Conservation (phyloP, 2,329 filamentous ascomycete species). For the Hymenotorrendiella dingleyae region DNA sequence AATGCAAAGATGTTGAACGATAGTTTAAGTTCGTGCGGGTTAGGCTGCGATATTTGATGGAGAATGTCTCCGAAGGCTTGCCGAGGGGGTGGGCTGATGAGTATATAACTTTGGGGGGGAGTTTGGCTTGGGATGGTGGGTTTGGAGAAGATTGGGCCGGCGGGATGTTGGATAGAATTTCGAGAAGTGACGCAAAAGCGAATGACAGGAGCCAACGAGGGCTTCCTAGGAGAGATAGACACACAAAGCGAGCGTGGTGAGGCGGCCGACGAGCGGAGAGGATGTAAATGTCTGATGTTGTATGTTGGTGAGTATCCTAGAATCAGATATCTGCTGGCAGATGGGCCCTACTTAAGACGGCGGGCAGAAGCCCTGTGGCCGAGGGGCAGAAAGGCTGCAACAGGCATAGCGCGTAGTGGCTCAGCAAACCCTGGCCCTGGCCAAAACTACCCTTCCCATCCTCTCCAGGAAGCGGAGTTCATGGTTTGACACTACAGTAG, state of each 20-base stretch:
- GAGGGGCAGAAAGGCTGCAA: conserved; percentile 22
- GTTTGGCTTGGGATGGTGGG: not conserved
- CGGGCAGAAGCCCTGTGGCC: conserved; percentile 10
- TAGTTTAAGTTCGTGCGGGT: conserved; percentile 9
- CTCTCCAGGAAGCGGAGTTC: conserved; percentile 3
- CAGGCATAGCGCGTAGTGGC: conserved; percentile 11
- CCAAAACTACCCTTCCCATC: too few relatives aligned
- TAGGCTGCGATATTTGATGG: conserved; percentile 17
- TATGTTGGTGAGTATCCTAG: conserved; percentile 12
- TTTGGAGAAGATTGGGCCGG: not conserved
- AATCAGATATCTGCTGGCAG: conserved; percentile 22
- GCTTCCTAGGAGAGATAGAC: conserved; percentile 50
- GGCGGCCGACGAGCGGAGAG: conserved; percentile 8
- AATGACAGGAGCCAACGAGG: conserved; percentile 71
- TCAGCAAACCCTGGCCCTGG: not conserved
- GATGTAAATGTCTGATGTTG: conserved; percentile 10
- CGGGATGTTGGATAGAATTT: too few relatives aligned
- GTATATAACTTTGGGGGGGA: not conserved
- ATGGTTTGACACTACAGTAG: not conserved
- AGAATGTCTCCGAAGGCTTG: conserved; percentile 27
- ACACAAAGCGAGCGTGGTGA: conserved; percentile 29
- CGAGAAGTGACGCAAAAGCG: conserved; percentile 53
- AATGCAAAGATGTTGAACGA: conserved; percentile 11
- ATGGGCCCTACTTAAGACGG: conserved; percentile 26
- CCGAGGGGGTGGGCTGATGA: conserved; percentile 24